Evolutionary conservation across 2,329 filamentous ascomycete genomes (phyloP).

Genomic region (Nannizzia gypsea): DNA sequence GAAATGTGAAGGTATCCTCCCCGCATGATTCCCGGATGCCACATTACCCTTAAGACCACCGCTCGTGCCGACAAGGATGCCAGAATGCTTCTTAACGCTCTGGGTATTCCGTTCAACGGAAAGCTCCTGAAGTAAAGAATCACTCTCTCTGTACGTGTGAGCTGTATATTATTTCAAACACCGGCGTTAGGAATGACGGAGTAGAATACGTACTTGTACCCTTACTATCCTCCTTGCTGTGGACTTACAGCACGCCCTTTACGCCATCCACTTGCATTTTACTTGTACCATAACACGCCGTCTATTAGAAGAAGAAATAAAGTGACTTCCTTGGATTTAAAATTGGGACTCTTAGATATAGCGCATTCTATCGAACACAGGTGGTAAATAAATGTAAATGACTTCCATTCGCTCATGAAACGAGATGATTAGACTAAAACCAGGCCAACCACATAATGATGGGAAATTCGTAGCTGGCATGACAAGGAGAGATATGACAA

Average conservation of each 20-base stretch:
- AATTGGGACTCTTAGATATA: no score
- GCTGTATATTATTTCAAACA: background rate
- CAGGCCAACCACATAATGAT: background rate
- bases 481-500: background rate
- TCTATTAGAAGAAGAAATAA: background rate
- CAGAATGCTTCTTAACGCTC: conserved; percentile 56
- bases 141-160: background rate
- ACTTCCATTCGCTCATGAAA: background rate
- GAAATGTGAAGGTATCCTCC: conserved; percentile 44
- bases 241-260: background rate
- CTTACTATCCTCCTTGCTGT: background rate
- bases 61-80: conserved; percentile 78
- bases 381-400: background rate
- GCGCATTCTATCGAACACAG: background rate
- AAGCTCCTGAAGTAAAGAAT: conserved; percentile 46
- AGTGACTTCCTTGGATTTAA: background rate
- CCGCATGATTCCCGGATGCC: conserved; percentile 72
- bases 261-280: background rate
- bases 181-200: background rate
- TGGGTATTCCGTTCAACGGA: conserved; percentile 74
- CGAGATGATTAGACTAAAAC: no score
- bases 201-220: background rate
- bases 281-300: background rate
- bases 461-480: background rate
- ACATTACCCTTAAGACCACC: conserved; percentile 73